Percentiles rank a stretch among this genome's conserved stretches.
Conservation (phyloP, 768 basidiomycete species). For the Russula griseocarnosa region DNA sequence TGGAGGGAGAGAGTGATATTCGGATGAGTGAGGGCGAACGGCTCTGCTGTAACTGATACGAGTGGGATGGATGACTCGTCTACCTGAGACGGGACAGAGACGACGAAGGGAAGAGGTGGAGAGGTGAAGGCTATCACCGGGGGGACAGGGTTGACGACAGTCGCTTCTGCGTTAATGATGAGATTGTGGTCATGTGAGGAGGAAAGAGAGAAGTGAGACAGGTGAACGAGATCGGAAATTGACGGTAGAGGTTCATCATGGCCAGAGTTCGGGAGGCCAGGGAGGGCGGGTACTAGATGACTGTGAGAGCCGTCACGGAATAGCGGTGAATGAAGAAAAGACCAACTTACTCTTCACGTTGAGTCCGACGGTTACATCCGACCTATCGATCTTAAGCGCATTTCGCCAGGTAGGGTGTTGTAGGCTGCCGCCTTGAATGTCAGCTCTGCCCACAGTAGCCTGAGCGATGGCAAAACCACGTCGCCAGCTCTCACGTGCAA, state of each 20-base stretch:
- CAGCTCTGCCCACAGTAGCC: constrained; percentile 7
- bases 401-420: constrained; percentile 17
- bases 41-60: constrained; percentile 50
- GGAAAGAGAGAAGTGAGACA: constrained; percentile 52
- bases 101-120: constrained; percentile 58
- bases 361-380: constrained; percentile 32
- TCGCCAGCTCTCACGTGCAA: constrained; percentile 23
- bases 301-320: constrained; percentile 22
- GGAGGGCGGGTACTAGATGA: constrained; percentile 54
- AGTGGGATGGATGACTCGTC: constrained; percentile 40
- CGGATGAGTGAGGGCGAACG: constrained; percentile 61
- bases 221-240: constrained; percentile 54
- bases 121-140: constrained; percentile 45
- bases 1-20: constrained; percentile 58
- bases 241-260: constrained; percentile 48
- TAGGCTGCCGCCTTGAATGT: constrained; percentile 11
- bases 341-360: constrained; percentile 49
- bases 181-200: constrained; percentile 36
- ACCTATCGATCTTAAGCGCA: background rate
- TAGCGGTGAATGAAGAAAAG: constrained; percentile 2
- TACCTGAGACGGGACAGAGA: constrained; percentile 44
- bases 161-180: constrained; percentile 46
- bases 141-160: constrained; percentile 55
- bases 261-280: constrained; percentile 63
- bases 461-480: constrained; percentile 10